Percentiles rank a stretch among this genome's conserved stretches.
Evolutionary conservation across 192 early-diverging fungal genomes (phyloP).

Genomic region (Podila epigama): DNA sequence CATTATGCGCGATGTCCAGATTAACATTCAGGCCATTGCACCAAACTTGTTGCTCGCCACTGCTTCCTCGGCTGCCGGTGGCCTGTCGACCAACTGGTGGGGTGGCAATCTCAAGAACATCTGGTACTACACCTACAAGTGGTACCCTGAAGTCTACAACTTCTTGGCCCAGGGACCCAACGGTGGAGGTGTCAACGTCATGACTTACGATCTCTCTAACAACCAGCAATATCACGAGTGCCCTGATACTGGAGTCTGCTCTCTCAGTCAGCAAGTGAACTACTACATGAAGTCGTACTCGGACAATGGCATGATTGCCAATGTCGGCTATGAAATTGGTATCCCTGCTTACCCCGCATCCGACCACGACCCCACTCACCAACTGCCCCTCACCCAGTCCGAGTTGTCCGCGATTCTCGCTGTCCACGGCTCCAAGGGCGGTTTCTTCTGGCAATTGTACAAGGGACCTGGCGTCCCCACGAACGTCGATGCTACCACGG

Average conservation of each 20-base stretch:
- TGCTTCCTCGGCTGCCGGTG: slow-evolving; percentile 43
- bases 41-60: slow-evolving; percentile 25
- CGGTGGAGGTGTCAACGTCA: slow-evolving; percentile 40
- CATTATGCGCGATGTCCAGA: slow-evolving; percentile 38
- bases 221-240: slow-evolving; percentile 41
- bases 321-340: slow-evolving; percentile 45
- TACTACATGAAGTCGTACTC: slow-evolving; percentile 46
- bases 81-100: slow-evolving; percentile 49
- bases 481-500: slow-evolving; percentile 24
- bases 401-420: slow-evolving; percentile 30
- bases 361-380: slow-evolving; percentile 36
- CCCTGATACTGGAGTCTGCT: slow-evolving; percentile 26
- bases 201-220: slow-evolving; percentile 46
- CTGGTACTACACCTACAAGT: slow-evolving; percentile 40
- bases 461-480: slow-evolving; percentile 10
- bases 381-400: slow-evolving; percentile 38
- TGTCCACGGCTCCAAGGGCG: slow-evolving; percentile 23
- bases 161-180: slow-evolving; percentile 10
- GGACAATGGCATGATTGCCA: slow-evolving; percentile 25
- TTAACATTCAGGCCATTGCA: slow-evolving; percentile 35
- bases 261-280: slow-evolving; percentile 31
- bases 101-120: slow-evolving; percentile 52
- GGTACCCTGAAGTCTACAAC: slow-evolving; percentile 43
- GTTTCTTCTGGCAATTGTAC: slow-evolving; percentile 50
- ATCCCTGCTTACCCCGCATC: slow-evolving; percentile 42